A percentile compares a stretch with the other conserved stretches of the same genome.
phyloP scores from a whole-genome alignment of 2,329 filamentous ascomycete genomes.

The Aspergillus caelatus region DNA sequence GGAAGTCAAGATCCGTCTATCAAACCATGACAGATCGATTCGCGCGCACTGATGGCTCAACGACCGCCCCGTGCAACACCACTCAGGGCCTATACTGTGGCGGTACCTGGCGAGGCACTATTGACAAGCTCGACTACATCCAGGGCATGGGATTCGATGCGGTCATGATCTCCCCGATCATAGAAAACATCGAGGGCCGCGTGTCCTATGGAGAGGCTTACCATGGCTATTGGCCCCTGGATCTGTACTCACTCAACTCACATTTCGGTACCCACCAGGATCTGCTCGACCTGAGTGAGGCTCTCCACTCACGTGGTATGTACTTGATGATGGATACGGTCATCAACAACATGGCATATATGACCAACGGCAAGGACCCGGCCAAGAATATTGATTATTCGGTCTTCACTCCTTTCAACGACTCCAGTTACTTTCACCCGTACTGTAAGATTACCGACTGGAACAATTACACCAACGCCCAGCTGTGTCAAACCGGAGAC shows the following conservation, averaged over 20 bases:
- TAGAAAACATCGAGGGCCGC: constrained; percentile 35
- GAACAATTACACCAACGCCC: constrained; percentile 25
- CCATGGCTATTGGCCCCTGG: constrained; percentile 52
- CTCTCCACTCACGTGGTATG: constrained; percentile 49
- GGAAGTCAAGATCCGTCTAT: constrained; percentile 49
- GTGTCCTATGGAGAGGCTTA: constrained; percentile 46
- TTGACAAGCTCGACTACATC: constrained; percentile 55
- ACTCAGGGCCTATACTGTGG: constrained; percentile 55
- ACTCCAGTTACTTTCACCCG: constrained; percentile 23
- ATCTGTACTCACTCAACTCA: constrained; percentile 49
- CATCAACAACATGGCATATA: constrained; percentile 35
- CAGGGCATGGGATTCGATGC: constrained; percentile 47
- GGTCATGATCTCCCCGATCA: constrained; percentile 42
- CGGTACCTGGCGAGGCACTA: constrained; percentile 62
- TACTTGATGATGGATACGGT: constrained; percentile 56
- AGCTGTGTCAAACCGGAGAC: constrained; percentile 41
- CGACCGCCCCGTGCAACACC: constrained; percentile 33
- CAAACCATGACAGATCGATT: constrained; percentile 52
- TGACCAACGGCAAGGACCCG: constrained; percentile 10
- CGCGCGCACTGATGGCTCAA: constrained; percentile 44
- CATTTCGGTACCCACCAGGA: constrained; percentile 51
- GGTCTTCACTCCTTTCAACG: constrained; percentile 23
- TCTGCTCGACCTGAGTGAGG: constrained; percentile 44
- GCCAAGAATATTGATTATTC: constrained; percentile 19
- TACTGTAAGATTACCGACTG: constrained; percentile 22